phyloP scores from a whole-genome alignment of 192 early-diverging fungal species.

The Dimargaris cristalligena region DNA sequence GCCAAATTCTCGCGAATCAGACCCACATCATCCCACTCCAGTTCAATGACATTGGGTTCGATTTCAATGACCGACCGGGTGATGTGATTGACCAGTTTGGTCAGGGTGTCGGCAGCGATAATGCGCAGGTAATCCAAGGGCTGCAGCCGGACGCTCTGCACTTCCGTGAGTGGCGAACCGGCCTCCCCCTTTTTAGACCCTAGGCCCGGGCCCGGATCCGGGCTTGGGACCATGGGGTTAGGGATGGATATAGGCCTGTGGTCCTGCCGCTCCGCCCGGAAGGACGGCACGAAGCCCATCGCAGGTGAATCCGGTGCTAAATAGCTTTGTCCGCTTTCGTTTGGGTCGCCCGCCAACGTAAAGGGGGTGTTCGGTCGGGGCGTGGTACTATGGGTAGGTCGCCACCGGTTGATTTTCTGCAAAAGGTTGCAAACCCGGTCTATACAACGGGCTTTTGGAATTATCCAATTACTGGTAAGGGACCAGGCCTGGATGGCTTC shows the following conservation, averaged over 20 bases:
- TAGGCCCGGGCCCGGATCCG: too few relatives aligned
- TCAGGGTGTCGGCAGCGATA: background rate
- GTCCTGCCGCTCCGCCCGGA: background rate
- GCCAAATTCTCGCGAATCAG: background rate
- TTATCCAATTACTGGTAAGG: background rate
- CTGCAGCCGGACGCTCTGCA: background rate
- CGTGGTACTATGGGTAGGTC: background rate
- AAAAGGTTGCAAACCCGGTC: background rate
- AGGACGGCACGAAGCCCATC: background rate
- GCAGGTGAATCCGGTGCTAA: background rate
- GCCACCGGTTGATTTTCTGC: background rate
- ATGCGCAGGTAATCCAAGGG: background rate
- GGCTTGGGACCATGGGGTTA: too few relatives aligned
- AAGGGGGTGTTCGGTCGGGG: too few relatives aligned
- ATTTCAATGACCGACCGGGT: too few relatives aligned
- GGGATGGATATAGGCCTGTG: background rate
- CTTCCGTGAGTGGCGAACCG: too few relatives aligned
- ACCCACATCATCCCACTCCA: background rate
- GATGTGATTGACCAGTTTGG: background rate
- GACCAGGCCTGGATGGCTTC: conserved; percentile 5
- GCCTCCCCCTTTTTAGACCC: too few relatives aligned
- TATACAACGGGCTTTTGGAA: background rate
- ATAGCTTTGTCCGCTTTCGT: too few relatives aligned
- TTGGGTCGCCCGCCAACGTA: too few relatives aligned
- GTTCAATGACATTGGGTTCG: background rate